Percentiles rank a stretch among this genome's conserved stretches.
Evolutionary conservation across 495 filamentous ascomycete genomes (phyloP).

Genomic region (Echria macrotheca): DNA sequence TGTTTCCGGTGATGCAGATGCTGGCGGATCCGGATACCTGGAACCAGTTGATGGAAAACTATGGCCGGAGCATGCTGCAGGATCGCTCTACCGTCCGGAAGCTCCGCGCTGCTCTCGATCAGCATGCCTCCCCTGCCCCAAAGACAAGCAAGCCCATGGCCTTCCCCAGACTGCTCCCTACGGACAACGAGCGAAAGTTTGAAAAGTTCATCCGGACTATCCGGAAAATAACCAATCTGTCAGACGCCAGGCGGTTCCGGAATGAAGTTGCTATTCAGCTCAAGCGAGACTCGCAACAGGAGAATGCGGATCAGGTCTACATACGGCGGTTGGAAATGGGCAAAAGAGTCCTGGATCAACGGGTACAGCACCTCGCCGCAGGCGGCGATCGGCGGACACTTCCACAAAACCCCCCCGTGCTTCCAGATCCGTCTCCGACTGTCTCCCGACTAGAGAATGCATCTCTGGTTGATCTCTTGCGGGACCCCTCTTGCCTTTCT

Average conservation of each 20-base stretch:
- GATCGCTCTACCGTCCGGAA: conserved; percentile 94
- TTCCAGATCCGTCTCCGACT: conserved; percentile 28
- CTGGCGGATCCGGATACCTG: conserved; percentile 89
- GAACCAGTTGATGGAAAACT: conserved; percentile 92
- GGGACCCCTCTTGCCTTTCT: conserved; percentile 81
- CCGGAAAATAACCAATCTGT: conserved; percentile 82
- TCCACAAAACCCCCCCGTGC: conserved; percentile 14
- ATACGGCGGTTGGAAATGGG: conserved; percentile 85
- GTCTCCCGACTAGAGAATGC: conserved; percentile 61
- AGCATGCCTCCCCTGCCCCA: conserved; percentile 83
- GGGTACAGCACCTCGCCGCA: conserved; percentile 73
- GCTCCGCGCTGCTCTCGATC: conserved; percentile 85
- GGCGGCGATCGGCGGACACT: conserved; percentile 48
- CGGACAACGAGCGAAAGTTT: conserved; percentile 85
- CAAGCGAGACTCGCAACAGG: conserved; percentile 73
- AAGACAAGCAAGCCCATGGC: conserved; percentile 55
- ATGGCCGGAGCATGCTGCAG: conserved; percentile 80
- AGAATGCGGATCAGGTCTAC: conserved; percentile 77
- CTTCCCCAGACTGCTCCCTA: conserved; percentile 51
- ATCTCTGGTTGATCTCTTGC: conserved; percentile 73
- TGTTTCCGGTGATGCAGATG: conserved; percentile 64
- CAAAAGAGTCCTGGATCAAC: conserved; percentile 84
- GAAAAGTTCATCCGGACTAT: conserved; percentile 91
- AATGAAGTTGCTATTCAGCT: conserved; percentile 91
- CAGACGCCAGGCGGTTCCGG: conserved; percentile 85